These are phyloP conservation scores for Thielaviopsis ethacetica DNA, from an alignment of 2,329 filamentous ascomycete species.

Conservation along the genomic window DNA sequence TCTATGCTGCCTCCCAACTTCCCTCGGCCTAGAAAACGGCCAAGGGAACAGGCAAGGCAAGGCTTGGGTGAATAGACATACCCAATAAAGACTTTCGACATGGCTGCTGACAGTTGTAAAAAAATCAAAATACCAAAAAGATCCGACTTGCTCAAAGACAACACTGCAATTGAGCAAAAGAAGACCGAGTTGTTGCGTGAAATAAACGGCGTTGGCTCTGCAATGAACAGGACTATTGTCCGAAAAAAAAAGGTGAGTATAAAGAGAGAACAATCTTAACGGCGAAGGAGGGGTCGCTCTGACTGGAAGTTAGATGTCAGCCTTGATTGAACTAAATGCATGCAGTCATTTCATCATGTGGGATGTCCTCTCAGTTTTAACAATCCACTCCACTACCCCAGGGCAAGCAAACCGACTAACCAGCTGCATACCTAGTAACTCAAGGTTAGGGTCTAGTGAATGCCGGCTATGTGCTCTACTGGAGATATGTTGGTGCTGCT, in stretches of 20 bases:
- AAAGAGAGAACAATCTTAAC: not conserved
- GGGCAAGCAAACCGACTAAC: not conserved
- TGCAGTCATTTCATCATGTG: not conserved
- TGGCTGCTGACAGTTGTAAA: conserved; percentile 23
- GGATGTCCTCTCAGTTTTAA: not conserved
- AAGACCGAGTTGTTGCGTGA: not conserved
- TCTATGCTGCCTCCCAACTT: not conserved
- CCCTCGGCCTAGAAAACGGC: not conserved
- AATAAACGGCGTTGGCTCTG: not conserved
- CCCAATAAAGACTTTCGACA: conserved; percentile 95
- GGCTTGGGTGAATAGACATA: conserved; percentile 29
- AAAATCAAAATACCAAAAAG: not conserved
- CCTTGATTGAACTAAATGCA: not conserved
- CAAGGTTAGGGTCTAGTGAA: not conserved
- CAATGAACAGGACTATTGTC: not conserved
- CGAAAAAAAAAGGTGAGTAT: not conserved
- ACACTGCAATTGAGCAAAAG: not conserved
- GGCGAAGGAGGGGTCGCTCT: not conserved
- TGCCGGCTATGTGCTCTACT: not conserved
- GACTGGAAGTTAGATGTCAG: not conserved
- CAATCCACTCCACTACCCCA: not conserved
- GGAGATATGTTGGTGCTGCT: too few relatives aligned
- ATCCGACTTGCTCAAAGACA: not conserved
- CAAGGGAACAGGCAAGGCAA: not conserved
- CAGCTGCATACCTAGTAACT: not conserved